Evolutionary conservation across 805 yeast genomes (phyloP).

Genomic region (Tetrapisispora fleetii): DNA sequence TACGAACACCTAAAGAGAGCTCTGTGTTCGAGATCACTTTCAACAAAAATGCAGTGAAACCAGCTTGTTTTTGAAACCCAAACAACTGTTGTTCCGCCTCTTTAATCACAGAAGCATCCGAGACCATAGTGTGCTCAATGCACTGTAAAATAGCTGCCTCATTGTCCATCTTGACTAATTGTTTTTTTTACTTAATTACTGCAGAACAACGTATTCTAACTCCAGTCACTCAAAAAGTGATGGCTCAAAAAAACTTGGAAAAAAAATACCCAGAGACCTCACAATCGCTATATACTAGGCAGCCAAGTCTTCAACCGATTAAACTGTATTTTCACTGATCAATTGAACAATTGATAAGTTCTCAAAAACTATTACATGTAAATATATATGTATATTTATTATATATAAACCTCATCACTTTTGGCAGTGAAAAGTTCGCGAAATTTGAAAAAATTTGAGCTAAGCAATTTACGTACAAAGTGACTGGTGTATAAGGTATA

Average conservation of each 20-base stretch:
- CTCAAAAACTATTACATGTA: too few species aligned
- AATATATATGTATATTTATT: too few species aligned
- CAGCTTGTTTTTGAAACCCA: constrained; percentile 44
- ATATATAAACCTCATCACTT: not conserved
- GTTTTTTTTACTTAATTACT: too few species aligned
- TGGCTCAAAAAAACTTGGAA: too few species aligned
- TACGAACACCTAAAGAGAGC: constrained; percentile 36
- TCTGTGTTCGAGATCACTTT: constrained; percentile 39
- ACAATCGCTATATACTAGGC: too few species aligned
- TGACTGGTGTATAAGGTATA: too few species aligned
- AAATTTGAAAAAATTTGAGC: not conserved
- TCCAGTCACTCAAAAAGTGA: too few species aligned
- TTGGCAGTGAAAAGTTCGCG: not conserved
- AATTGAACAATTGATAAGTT: too few species aligned
- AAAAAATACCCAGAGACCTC: too few species aligned
- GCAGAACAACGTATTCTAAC: too few species aligned
- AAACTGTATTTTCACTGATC: too few species aligned
- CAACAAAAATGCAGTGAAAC: constrained; percentile 46
- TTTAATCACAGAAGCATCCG: constrained; percentile 40
- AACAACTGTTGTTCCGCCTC: constrained; percentile 44
- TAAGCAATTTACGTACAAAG: not conserved
- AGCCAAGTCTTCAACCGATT: too few species aligned
- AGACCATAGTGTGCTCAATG: constrained; percentile 46
- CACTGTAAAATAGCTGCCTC: constrained; percentile 40
- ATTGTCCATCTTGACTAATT: constrained; percentile 27